phyloP scores from a whole-genome alignment of 1,284 basidiomycete genomes.

The Cryptococcus neoformans region DNA sequence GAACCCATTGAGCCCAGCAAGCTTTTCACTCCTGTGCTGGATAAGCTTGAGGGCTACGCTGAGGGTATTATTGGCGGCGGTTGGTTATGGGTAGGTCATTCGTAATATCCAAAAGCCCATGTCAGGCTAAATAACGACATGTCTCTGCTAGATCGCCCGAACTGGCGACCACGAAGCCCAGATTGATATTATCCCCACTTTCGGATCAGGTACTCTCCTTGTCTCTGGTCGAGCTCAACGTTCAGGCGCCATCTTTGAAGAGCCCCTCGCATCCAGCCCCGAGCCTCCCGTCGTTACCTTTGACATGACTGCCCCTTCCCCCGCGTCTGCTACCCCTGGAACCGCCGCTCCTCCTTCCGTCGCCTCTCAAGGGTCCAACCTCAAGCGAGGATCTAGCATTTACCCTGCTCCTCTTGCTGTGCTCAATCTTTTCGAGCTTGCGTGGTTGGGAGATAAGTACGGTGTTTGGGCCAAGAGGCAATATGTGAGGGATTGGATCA shows the following conservation, averaged over 20 bases:
- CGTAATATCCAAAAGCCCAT: not conserved
- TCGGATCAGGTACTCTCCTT: constrained; percentile 85
- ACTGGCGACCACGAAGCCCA: constrained; percentile 24
- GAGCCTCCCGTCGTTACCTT: constrained; percentile 1
- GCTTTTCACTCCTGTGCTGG: constrained; percentile 25
- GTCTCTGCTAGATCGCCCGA: constrained; percentile 32
- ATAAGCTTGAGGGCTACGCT: constrained; percentile 43
- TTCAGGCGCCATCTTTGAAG: constrained; percentile 22
- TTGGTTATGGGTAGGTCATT: constrained; percentile 68
- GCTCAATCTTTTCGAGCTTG: constrained; percentile 83
- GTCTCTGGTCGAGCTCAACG: constrained; percentile 53
- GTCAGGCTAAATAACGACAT: not conserved
- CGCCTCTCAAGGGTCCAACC: not conserved
- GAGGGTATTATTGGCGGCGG: constrained; percentile 58
- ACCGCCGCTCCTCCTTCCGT: no score
- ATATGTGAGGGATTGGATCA: constrained; percentile 88
- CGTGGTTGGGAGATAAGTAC: constrained; percentile 83
- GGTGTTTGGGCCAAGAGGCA: constrained; percentile 92
- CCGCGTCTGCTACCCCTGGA: no score
- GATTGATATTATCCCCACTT: constrained; percentile 57
- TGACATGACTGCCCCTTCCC: constrained; percentile 3
- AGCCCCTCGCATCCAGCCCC: not conserved
- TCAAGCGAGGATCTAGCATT: not conserved
- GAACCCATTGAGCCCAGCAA: constrained; percentile 21
- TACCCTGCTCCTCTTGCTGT: constrained; percentile 58